Base-by-base conservation (phyloP, 2,329 filamentous ascomycete species). In the Ploettnerulaceae sp. region DNA sequence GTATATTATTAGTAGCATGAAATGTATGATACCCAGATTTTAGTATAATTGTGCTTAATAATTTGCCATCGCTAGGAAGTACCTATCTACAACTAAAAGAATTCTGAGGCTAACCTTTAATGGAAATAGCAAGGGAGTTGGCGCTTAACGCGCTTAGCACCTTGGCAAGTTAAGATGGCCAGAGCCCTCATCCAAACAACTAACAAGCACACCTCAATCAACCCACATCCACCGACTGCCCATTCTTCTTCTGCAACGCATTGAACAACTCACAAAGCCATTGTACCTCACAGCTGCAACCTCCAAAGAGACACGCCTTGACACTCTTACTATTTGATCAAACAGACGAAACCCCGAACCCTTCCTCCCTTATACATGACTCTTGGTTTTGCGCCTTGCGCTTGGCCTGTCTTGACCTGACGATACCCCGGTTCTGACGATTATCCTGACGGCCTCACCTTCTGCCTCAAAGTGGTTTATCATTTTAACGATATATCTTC, bases 341-440 rank as follows among this genome's bases (percentile, higher is more conserved):
- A n/a, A n/a, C n/a, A n/a, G n/a, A n/a, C n/a, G n/a, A n/a, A n/a
- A n/a, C 5, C 26, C 7, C 42, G 29, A 37, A 15, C 22, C 21
- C 40, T 35, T 17, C 34, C 17, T n/a, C 17, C 35, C n/a, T 45
- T 45, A 28, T 22, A 49, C 49, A 44, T 48, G n/a, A 47, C 48
- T 31, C 18, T 41, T 42, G 21, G 41, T 28, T 48, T 51, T 53
- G 52, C 54, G 52, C 53, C 43, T 53, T 48, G 53, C 53, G 48
- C 53, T 51, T 45, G 50, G 48, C 52, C 43, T 45, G 32, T 40
- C 51, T 45, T 39, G 18, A 47, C 31, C 15, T 48, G 44, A 33
- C 32, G 41, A 44, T 29, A 28, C 12, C 22, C 21, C 31, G 32
- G 28, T 22, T 36, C 22, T 15, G 4, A 34, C 40, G 8, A 35